phyloP scores from a whole-genome alignment of 257 asterid genomes.

The Solanum acaule region DNA sequence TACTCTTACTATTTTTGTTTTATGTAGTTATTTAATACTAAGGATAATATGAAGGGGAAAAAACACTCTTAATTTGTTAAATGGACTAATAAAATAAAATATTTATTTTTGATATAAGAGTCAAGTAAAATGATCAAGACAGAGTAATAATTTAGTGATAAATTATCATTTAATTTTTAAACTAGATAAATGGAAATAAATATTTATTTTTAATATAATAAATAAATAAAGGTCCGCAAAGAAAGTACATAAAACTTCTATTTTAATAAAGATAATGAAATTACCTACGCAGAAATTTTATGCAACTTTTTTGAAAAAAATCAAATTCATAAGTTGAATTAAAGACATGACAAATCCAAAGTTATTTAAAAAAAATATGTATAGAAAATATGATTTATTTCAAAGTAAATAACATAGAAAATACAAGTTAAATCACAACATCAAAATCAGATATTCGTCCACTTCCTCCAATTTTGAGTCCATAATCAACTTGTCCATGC shows the following conservation, averaged over 20 bases:
- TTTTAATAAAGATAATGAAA: background rate
- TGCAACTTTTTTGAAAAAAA: background rate
- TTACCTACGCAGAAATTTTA: no score
- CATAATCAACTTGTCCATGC: background rate
- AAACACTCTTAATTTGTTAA: background rate
- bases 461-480: background rate
- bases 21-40: background rate
- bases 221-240: background rate
- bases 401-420: no score
- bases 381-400: background rate
- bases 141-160: no score
- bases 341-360: fast-evolving
- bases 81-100: no score
- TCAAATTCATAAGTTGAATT: background rate
- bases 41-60: no score
- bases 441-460: no score
- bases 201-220: no score
- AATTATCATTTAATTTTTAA: no score
- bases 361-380: background rate
- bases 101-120: no score
- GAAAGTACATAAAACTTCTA: no score
- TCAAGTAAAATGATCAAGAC: background rate
- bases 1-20: no score
- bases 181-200: no score
- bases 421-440: background rate